Percentiles rank a stretch among this genome's conserved stretches.
Evolutionary conservation across 108 stramenopile species (phyloP).

Genomic region (Pseudonitzschia multiseries): DNA sequence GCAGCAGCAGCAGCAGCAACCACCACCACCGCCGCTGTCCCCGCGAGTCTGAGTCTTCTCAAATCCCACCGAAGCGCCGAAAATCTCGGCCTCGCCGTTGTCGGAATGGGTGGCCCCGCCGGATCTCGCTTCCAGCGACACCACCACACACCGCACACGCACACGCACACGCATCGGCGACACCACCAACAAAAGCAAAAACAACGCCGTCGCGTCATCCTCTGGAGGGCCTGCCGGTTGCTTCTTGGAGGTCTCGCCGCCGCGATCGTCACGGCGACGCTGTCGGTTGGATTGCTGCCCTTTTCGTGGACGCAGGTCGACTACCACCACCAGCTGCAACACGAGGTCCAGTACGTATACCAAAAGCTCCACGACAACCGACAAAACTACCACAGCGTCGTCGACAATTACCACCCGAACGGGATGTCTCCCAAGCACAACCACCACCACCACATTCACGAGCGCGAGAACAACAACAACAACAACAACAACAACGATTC

Average conservation of each 20-base stretch:
- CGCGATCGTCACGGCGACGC: conserved; percentile 18
- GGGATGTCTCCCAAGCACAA: not conserved
- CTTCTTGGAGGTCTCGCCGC: conserved; percentile 16
- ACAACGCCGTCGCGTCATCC: not conserved
- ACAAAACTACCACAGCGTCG: conserved; percentile 29
- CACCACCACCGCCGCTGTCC: too few relatives aligned
- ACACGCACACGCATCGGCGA: too few relatives aligned
- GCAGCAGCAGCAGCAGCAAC: not conserved
- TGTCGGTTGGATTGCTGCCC: conserved; percentile 28
- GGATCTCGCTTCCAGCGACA: too few relatives aligned
- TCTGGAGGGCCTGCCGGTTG: not conserved
- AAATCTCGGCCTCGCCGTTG: too few relatives aligned
- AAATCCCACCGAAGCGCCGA: too few relatives aligned
- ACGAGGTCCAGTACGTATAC: conserved; percentile 13
- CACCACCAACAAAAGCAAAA: too few relatives aligned
- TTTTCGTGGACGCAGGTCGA: conserved; percentile 41
- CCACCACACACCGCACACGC: too few relatives aligned
- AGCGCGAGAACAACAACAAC: not conserved
- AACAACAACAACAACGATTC: not conserved
- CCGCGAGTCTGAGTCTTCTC: too few relatives aligned
- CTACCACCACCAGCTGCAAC: conserved; percentile 38
- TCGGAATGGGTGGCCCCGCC: too few relatives aligned
- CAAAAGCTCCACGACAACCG: conserved; percentile 29
- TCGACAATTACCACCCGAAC: conserved; percentile 8
- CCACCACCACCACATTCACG: not conserved